Base-by-base conservation (phyloP, 805 yeast species). In the Ogataea saltuana region DNA sequence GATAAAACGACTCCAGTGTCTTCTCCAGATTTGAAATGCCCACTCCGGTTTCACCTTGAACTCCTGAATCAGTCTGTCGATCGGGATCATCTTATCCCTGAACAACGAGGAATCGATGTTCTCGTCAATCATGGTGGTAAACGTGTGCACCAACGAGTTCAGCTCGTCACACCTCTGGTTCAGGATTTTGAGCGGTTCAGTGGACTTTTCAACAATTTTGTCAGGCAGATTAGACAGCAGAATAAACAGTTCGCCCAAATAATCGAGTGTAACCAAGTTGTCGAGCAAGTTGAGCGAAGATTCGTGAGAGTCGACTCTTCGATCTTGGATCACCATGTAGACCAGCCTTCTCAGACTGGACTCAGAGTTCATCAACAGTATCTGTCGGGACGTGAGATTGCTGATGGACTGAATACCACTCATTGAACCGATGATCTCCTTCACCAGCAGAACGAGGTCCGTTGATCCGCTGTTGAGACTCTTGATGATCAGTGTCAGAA, bases 11-110 rank as follows among this genome's bases (percentile, higher is more conserved):
- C 51, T 63, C 60, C 61, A 71, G 46, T 57, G 65, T 49, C 39
- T 58, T 58, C 97, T 74, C 95, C 96, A 88, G 2, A 88, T 56
- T 48, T 83, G 87, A 64, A 87, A 88, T 0, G 81, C 81, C 88
- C 91, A 83, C 15, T 73, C 71, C 0, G 76, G 61, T 3, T 78
- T 69, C 7, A 84, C 67, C 2, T 70, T 65, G 48, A 70, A 80
- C 2, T 69, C 60, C 3, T 56, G 50, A 2, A 70, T 55, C 28
- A 85, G 63, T 3, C 64, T 66, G 10, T 62, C 60, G 16, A 78
- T 58, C 1, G 78, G 58, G 1, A 72, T 41, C 50, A 83, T 63
- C 7, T 65, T 55, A 0, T 58, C 41, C 0, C 53, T 44, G 27
- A 76, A 68, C 1, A 61, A 53, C 0, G 59, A 60, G 40, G 64